phyloP scores from a whole-genome alignment of 352 stramenopile genomes.

The Pythium oligandrum region DNA sequence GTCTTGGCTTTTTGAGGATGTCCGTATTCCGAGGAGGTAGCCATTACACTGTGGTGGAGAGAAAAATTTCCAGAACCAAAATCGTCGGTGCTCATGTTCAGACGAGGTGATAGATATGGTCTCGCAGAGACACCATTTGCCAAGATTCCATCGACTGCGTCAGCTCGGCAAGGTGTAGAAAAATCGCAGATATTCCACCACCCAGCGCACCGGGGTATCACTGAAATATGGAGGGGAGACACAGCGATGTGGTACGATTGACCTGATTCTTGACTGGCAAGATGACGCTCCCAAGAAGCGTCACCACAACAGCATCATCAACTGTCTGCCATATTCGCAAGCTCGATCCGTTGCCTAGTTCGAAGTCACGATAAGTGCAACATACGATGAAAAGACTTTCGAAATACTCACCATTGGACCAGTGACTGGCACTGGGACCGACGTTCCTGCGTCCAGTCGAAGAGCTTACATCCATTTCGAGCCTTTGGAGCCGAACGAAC shows the following conservation, averaged over 20 bases:
- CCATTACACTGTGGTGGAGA: too few species aligned
- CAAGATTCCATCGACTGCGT: slow-evolving; percentile 34
- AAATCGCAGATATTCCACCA: slow-evolving; percentile 32
- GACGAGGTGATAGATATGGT: slow-evolving; percentile 34
- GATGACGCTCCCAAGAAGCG: slow-evolving; percentile 24
- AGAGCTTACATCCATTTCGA: slow-evolving; percentile 3
- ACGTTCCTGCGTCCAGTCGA: background rate
- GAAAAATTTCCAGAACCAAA: slow-evolving; percentile 22
- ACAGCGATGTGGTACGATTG: slow-evolving; percentile 33
- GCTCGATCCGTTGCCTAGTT: slow-evolving; percentile 13
- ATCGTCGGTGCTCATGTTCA: slow-evolving; percentile 44
- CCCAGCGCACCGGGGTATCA: slow-evolving; percentile 1
- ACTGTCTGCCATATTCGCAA: slow-evolving; percentile 60
- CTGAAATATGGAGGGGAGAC: slow-evolving; percentile 29
- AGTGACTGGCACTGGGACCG: slow-evolving; percentile 1
- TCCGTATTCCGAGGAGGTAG: too few species aligned
- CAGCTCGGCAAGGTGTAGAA: slow-evolving; percentile 22
- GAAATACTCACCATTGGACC: slow-evolving; percentile 3
- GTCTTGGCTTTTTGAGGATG: too few species aligned
- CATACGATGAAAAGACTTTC: background rate
- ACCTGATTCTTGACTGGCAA: slow-evolving; percentile 18
- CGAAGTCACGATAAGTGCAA: background rate
- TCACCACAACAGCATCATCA: slow-evolving; percentile 42
- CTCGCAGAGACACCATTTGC: slow-evolving; percentile 31
- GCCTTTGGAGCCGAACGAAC: background rate